Evolutionary conservation across 1,284 basidiomycete species (phyloP).

Genomic region (Takashimella koratensis): DNA sequence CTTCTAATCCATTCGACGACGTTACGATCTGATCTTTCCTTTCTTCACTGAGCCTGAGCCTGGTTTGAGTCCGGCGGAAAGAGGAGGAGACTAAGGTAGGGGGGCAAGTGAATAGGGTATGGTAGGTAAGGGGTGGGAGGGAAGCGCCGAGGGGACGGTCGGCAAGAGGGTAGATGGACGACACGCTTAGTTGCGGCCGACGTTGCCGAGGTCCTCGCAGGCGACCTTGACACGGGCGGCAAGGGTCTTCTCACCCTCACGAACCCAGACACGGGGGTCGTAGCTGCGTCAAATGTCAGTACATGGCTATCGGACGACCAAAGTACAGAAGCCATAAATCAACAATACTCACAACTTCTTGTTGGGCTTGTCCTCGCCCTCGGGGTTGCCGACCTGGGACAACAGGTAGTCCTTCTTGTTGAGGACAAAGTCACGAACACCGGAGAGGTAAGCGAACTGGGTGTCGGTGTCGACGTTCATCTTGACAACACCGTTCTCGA

Average conservation of each 20-base stretch:
- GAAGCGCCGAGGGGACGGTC: neutral
- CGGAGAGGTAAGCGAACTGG: constrained; percentile 70
- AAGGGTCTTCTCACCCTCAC: constrained; percentile 97
- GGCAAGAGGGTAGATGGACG: neutral
- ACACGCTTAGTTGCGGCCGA: constrained; percentile 44
- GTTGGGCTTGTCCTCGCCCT: constrained; percentile 91
- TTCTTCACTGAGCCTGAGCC: too few species aligned
- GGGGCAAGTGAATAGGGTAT: neutral
- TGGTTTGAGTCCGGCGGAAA: neutral
- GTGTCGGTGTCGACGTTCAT: constrained; percentile 90
- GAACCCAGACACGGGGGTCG: constrained; percentile 95
- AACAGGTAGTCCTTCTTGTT: constrained; percentile 81
- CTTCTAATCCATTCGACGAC: too few species aligned
- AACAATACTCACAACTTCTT: constrained; percentile 69
- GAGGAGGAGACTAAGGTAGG: too few species aligned
- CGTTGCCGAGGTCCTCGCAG: constrained; percentile 82
- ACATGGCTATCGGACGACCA: neutral
- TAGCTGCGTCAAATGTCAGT: constrained; percentile 57
- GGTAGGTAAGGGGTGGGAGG: neutral
- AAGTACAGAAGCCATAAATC: neutral
- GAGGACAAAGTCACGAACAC: constrained; percentile 83
- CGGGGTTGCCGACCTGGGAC: constrained; percentile 89
- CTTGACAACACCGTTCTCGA: constrained; percentile 89
- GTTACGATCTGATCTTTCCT: neutral
- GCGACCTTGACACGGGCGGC: constrained; percentile 83